These are phyloP conservation scores for Theobroma cacao DNA, from an alignment of 345 rosid species.

Conservation along the genomic window DNA sequence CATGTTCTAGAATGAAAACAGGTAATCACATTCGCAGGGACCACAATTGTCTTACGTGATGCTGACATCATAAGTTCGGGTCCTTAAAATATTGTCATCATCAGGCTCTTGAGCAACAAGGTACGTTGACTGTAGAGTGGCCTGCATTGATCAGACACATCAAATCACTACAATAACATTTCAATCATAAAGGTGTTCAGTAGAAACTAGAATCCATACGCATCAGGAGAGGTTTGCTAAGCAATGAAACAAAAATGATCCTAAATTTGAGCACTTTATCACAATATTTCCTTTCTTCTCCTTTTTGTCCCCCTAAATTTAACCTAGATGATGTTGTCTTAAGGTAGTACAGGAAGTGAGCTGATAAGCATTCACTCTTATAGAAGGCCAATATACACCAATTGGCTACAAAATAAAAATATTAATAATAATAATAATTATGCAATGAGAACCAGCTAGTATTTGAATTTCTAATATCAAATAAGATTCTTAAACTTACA, in stretches of 20 bases:
- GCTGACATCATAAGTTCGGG: conserved; percentile 98
- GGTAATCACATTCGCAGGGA: neutral
- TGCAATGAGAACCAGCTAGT: neutral
- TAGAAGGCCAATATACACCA: neutral
- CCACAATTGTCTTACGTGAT: conserved; percentile 65
- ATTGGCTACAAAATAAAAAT: neutral
- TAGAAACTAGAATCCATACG: neutral
- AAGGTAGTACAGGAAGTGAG: neutral
- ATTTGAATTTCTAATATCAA: conserved; percentile 3
- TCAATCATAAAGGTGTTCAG: neutral
- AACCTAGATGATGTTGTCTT: neutral
- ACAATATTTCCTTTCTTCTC: neutral
- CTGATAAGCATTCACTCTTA: neutral
- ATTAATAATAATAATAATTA: neutral
- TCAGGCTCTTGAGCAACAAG: conserved; percentile 87
- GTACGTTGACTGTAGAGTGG: conserved; percentile 73
- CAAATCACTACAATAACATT: neutral
- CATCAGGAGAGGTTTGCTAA: neutral
- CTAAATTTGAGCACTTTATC: neutral
- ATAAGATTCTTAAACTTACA: conserved; percentile 33
- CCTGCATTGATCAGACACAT: conserved; percentile 39
- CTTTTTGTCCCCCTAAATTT: neutral
- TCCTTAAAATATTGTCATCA: conserved; percentile 84
- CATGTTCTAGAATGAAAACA: conserved; percentile 4
- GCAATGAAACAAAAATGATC: neutral